Evolutionary conservation across 2,329 filamentous ascomycete species (phyloP).

Genomic region (Thermoascus crustaceus): DNA sequence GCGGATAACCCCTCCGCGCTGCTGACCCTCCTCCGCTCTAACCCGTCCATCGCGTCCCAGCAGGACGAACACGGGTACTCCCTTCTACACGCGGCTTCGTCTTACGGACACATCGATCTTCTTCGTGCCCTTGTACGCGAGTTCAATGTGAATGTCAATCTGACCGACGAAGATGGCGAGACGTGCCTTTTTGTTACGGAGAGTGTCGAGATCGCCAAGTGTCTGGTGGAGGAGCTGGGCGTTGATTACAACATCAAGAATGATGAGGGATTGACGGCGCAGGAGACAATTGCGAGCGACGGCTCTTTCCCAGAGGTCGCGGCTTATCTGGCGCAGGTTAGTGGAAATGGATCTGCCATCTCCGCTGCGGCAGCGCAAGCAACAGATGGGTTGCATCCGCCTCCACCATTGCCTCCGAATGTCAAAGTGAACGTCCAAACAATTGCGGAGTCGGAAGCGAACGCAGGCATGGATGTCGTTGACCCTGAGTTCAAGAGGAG

Average conservation of each 20-base stretch:
- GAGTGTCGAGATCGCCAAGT: conserved; percentile 65
- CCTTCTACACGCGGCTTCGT: conserved; percentile 83
- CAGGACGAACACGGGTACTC: conserved; percentile 94
- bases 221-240: conserved; percentile 74
- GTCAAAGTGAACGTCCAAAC: conserved; percentile 70
- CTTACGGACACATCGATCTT: conserved; percentile 79
- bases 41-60: conserved; percentile 65
- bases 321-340: conserved; percentile 54
- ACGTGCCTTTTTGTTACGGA: conserved; percentile 94
- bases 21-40: conserved; percentile 62
- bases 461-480: conserved; percentile 54
- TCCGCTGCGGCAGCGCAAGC: conserved; percentile 17
- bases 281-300: conserved; percentile 70
- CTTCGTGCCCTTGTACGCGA: conserved; percentile 67
- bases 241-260: conserved; percentile 60
- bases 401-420: conserved; percentile 64
- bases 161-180: conserved; percentile 84
- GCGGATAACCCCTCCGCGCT: conserved; percentile 72
- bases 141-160: conserved; percentile 68
- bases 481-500: conserved; percentile 76
- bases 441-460: conserved; percentile 50
- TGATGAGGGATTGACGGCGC: conserved; percentile 67
- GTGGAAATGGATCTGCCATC: conserved; percentile 18
- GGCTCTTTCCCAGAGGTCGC: conserved; percentile 69
- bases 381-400: conserved; percentile 32